Evolutionary conservation across 208 protist species (phyloP).

Genomic region (Acanthamoeba quina): DNA sequence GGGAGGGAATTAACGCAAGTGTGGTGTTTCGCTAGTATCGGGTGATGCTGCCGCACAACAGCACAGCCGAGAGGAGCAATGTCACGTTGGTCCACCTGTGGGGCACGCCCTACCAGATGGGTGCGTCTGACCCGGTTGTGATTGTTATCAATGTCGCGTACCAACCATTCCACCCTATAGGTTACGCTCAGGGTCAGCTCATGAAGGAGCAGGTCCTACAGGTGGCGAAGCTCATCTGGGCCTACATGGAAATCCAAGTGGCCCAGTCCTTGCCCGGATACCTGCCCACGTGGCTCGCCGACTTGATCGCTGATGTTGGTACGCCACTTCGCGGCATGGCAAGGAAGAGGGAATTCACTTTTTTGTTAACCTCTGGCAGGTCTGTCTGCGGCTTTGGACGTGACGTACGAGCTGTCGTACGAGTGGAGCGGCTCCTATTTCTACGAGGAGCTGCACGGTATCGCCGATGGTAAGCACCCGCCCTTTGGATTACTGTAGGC

Average conservation of each 20-base stretch:
- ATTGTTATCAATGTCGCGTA: neutral
- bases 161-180: neutral
- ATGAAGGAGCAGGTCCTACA: constrained; percentile 60
- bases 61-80: neutral
- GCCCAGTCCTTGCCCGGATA: constrained; percentile 41
- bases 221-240: constrained; percentile 51
- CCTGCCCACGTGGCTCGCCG: constrained; percentile 37
- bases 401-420: constrained; percentile 75
- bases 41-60: constrained; percentile 40
- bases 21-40: neutral
- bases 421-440: constrained; percentile 49
- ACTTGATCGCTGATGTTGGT: constrained; percentile 71
- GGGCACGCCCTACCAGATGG: constrained; percentile 70
- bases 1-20: neutral
- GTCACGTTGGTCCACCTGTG: constrained; percentile 77
- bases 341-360: too few relatives aligned
- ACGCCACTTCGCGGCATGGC: neutral
- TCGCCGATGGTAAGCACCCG: constrained; percentile 73
- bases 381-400: constrained; percentile 74
- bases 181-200: constrained; percentile 75
- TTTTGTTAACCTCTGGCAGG: neutral
- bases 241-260: constrained; percentile 73
- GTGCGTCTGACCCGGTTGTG: neutral
- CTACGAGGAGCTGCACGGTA: constrained; percentile 77
- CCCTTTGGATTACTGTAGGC: neutral